A percentile compares a stretch with the other conserved stretches of the same genome.
Conservation (phyloP, 129 eudicot genomes). For the Scalesia atractyloides region DNA sequence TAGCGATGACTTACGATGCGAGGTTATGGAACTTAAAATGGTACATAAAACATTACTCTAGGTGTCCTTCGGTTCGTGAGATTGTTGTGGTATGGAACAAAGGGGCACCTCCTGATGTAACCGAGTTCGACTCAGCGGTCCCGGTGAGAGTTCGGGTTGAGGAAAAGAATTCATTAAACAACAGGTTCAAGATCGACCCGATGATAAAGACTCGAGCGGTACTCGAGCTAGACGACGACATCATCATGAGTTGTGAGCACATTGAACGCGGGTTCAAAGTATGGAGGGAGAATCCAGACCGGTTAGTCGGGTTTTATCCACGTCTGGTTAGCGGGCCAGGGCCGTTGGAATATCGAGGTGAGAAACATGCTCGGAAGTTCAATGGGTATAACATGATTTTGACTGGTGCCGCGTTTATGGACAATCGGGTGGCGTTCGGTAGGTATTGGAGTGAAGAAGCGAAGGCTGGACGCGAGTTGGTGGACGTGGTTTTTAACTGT, state of each 20-base stretch:
- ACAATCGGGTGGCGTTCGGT: constrained; percentile 46
- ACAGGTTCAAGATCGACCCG: constrained; percentile 62
- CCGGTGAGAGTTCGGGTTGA: constrained; percentile 78
- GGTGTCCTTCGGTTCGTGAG: constrained; percentile 81
- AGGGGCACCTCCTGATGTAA: constrained; percentile 54
- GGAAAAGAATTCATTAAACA: constrained; percentile 71
- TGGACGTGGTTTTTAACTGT: constrained; percentile 71
- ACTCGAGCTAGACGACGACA: constrained; percentile 88
- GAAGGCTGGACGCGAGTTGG: constrained; percentile 52
- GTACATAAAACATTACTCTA: constrained; percentile 74
- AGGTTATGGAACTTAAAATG: constrained; percentile 81
- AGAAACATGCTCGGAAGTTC: constrained; percentile 70
- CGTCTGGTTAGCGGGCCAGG: constrained; percentile 50
- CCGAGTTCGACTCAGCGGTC: constrained; percentile 71
- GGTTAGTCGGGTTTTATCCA: constrained; percentile 84
- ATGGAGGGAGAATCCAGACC: constrained; percentile 79
- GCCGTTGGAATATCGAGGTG: constrained; percentile 66
- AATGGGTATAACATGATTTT: constrained; percentile 82
- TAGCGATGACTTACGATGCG: constrained; percentile 87
- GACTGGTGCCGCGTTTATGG: constrained; percentile 87
- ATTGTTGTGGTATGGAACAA: constrained; percentile 89
- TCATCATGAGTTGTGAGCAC: constrained; percentile 81
- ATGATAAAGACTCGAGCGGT: constrained; percentile 62
- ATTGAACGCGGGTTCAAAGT: constrained; percentile 82
- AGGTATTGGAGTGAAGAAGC: constrained; percentile 80